phyloP scores from a whole-genome alignment of 768 basidiomycete genomes.

The Gloeopeniophorella convolvens region DNA sequence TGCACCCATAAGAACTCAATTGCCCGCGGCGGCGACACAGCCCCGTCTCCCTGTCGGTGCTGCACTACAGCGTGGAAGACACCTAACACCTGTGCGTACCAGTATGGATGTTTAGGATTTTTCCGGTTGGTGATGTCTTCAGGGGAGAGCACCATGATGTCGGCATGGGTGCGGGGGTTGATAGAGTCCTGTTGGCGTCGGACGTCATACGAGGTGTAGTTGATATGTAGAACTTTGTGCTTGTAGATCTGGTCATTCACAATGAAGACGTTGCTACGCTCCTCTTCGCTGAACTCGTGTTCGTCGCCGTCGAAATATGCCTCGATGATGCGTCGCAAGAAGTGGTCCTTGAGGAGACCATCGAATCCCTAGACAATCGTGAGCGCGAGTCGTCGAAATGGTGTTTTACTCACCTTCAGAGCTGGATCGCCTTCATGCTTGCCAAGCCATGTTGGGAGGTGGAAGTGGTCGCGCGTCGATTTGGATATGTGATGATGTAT shows the following conservation, averaged over 20 bases:
- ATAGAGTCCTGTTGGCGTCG: slow-evolving; percentile 37
- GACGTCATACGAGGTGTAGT: slow-evolving; percentile 40
- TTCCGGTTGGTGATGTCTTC: background rate
- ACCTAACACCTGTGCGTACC: slow-evolving; percentile 28
- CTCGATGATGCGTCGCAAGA: slow-evolving; percentile 17
- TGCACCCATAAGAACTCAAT: slow-evolving; percentile 32
- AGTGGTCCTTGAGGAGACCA: slow-evolving; percentile 21
- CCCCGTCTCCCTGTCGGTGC: background rate
- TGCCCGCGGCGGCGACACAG: background rate
- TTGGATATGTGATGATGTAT: background rate
- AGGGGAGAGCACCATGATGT: no score
- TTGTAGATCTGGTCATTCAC: slow-evolving; percentile 25
- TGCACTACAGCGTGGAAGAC: slow-evolving; percentile 27
- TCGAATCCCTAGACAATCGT: slow-evolving; percentile 19
- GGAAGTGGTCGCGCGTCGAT: background rate
- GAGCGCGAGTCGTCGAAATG: no score
- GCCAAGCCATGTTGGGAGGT: background rate
- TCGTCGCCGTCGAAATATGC: background rate
- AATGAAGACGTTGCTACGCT: slow-evolving; percentile 16
- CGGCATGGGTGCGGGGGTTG: no score
- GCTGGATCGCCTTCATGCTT: slow-evolving; percentile 11
- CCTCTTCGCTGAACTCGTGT: background rate
- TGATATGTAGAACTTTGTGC: slow-evolving; percentile 30
- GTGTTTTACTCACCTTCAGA: slow-evolving; percentile 17
- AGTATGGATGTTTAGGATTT: slow-evolving; percentile 22